Percentiles rank a stretch among this genome's conserved stretches.
These are phyloP conservation scores for Solanum appendiculatum DNA, from an alignment of 257 asterid genomes.

Conservation along the genomic window DNA sequence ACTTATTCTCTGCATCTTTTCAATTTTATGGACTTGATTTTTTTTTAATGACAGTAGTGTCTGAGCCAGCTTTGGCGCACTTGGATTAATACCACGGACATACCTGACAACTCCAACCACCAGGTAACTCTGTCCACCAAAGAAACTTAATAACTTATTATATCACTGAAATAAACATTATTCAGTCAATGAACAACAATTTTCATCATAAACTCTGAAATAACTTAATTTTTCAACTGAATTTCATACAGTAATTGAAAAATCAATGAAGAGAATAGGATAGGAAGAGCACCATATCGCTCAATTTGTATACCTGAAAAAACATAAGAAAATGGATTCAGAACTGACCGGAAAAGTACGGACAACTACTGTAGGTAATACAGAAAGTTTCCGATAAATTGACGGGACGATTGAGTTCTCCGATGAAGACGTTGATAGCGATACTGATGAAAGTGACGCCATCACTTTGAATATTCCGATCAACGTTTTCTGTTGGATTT, in stretches of 20 bases:
- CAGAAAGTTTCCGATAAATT: background rate
- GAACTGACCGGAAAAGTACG: constrained; percentile 1
- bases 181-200: background rate
- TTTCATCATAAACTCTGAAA: background rate
- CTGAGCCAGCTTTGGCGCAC: too few species aligned
- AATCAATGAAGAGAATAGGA: background rate
- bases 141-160: background rate
- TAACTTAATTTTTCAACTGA: background rate
- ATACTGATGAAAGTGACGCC: constrained; percentile 6
- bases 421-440: constrained; percentile 1
- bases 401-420: constrained; percentile 3
- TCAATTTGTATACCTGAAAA: background rate
- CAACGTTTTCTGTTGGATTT: background rate
- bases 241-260: background rate
- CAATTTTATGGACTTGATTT: background rate
- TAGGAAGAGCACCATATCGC: background rate
- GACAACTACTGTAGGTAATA: background rate
- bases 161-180: background rate
- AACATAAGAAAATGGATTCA: background rate
- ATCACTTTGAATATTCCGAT: background rate
- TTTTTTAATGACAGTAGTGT: too few species aligned
- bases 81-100: too few species aligned
- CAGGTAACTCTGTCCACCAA: too few species aligned
- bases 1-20: background rate
- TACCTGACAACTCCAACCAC: too few species aligned